Base-by-base conservation (phyloP, 78 protist genomes). In the Dictyostelium brefeldianum region DNA sequence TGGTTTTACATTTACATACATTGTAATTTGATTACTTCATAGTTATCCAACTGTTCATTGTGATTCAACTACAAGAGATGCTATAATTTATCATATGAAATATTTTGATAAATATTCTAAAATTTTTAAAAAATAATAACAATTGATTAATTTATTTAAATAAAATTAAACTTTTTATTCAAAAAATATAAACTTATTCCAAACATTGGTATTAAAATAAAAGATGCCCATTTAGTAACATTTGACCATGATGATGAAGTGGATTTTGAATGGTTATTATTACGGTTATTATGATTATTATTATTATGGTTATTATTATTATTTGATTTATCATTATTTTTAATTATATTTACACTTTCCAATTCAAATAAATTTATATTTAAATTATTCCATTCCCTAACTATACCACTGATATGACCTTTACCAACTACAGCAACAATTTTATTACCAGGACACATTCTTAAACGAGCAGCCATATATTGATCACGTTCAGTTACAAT, bases 401-500 rank as follows among this genome's bases (percentile, higher is more conserved):
- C 10, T 27, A 87, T 87, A 12, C 93, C 93, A 77, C 29, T 29
- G 25, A 87, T 80, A 31, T 87, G 93, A 47, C 93, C 93, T 65
- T 87, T 87, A 18, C 93, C 93, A 59, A 87, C 93, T 0, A 87
- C 84, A 12, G 93, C 93, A 1, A 87, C 93, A 65, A 87, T 87
- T 56, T 87, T 87, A n/a, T 65, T 56, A 12, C 93, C 93, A 11
- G 83, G 93, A 64, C 85, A 87, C 36, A 87, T 41, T 65, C 93
- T 36, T 29, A 87, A 82, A 18, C 74, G 17, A 10, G 83, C 93
- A 10, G 93, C 93, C 93, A 87, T 87, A 64, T 87, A 87, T 62
- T 87, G 93, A 41, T 87, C 93, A n/a, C 93, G 25, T 78, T 87
- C 93, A 8, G 93, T 87, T 8, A 87, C 93, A 7, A 87, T 87